Evolutionary conservation across 2,329 filamentous ascomycete species (phyloP).

Genomic region (Colletotrichum sidae): DNA sequence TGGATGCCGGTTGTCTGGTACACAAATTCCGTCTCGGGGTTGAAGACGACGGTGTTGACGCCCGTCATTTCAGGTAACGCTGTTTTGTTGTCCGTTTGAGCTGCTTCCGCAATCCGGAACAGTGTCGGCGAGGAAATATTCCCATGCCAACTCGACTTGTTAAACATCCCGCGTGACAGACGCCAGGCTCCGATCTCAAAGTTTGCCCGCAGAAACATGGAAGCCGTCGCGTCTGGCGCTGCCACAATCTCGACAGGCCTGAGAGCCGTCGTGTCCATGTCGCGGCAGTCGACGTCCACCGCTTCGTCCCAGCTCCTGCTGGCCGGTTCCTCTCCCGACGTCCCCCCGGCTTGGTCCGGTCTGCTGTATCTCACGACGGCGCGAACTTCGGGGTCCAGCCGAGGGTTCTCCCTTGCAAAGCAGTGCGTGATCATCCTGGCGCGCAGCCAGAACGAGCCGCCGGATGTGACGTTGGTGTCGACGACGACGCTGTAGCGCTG

Average conservation of each 20-base stretch:
- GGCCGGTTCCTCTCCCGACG: conserved; percentile 39
- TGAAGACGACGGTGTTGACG: conserved; percentile 46
- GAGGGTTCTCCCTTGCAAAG: conserved; percentile 47
- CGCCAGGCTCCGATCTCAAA: conserved; percentile 67
- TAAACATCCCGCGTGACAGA: conserved; percentile 66
- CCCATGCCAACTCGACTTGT: conserved; percentile 60
- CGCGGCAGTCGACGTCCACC: conserved; percentile 61
- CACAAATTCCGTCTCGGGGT: conserved; percentile 39
- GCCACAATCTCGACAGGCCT: conserved; percentile 51
- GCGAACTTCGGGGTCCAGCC: conserved; percentile 45
- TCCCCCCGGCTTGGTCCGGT: fast-evolving
- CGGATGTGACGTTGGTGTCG: conserved; percentile 66
- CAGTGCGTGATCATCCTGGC: conserved; percentile 59
- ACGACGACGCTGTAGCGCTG: conserved; percentile 78
- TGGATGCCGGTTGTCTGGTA: conserved; percentile 19
- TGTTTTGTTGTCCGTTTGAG: conserved; percentile 6
- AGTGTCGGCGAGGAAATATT: conserved; percentile 51
- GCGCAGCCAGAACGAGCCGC: conserved; percentile 72
- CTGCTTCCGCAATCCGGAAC: conserved; percentile 48
- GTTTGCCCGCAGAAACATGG: conserved; percentile 61
- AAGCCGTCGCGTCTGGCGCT: conserved; percentile 51
- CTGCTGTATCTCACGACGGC: conserved; percentile 47
- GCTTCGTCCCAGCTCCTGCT: conserved; percentile 63
- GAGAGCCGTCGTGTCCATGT: conserved; percentile 63
- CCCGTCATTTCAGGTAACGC: conserved; percentile 33